A percentile compares a stretch with the other conserved stretches of the same genome.
Conservation (phyloP, 2,329 filamentous ascomycete genomes). For the Monosporascus sp. region DNA sequence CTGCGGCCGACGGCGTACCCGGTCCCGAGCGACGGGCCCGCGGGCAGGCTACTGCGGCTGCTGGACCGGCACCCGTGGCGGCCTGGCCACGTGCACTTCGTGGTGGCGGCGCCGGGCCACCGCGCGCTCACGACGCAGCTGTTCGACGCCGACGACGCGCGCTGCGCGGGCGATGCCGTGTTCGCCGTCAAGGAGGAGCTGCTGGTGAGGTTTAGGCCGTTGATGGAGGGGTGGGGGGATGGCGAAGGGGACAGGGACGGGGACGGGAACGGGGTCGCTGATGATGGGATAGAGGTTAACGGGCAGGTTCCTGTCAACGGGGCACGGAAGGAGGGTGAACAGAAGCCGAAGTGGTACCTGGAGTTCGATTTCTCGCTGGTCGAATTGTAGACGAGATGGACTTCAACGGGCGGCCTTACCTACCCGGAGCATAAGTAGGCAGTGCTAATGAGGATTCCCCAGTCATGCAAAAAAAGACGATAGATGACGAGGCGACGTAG, state of each 20-base stretch:
- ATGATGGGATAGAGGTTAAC: conserved; percentile 11
- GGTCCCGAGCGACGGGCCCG: conserved; percentile 46
- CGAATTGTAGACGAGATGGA: conserved; percentile 3
- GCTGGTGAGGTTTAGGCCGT: conserved; percentile 31
- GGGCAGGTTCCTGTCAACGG: conserved; percentile 20
- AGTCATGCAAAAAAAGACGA: too few relatives aligned
- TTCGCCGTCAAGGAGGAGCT: conserved; percentile 51
- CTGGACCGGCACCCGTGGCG: conserved; percentile 52
- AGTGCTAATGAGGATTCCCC: too few relatives aligned
- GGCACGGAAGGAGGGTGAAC: conserved; percentile 44
- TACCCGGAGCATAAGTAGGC: too few relatives aligned
- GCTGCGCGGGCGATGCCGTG: conserved; percentile 48
- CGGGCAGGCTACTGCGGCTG: conserved; percentile 43
- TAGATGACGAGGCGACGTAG: too few relatives aligned
- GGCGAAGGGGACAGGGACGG: neutral
- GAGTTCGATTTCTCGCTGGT: conserved; percentile 54
- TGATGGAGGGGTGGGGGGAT: conserved; percentile 26
- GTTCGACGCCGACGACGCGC: conserved; percentile 62
- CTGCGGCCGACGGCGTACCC: conserved; percentile 54
- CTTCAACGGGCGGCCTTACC: neutral
- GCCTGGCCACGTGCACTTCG: conserved; percentile 57
- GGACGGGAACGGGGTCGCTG: conserved; percentile 28
- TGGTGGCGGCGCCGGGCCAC: conserved; percentile 33
- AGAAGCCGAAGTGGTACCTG: conserved; percentile 51
- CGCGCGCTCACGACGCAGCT: conserved; percentile 64